A percentile compares a stretch with the other conserved stretches of the same genome.
phyloP scores from a whole-genome alignment of 306 rosid genomes.

The Cucumis hystrix region DNA sequence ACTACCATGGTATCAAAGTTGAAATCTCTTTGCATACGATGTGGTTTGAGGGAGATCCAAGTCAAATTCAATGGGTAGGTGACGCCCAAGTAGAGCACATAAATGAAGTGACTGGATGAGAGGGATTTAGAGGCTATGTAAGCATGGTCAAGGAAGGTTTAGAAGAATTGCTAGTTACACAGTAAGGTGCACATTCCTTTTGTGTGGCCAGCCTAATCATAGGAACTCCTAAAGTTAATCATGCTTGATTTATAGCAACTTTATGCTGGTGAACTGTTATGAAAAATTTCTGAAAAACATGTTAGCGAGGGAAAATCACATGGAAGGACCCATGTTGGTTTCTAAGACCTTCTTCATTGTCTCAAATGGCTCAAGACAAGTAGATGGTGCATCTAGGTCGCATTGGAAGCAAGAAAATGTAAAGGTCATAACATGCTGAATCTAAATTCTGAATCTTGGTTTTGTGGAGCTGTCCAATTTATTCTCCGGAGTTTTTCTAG shows the following conservation, averaged over 20 bases:
- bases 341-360: neutral
- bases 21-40: neutral
- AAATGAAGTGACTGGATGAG: neutral
- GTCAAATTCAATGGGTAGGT: neutral
- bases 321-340: neutral
- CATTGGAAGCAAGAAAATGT: neutral
- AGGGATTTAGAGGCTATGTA: neutral
- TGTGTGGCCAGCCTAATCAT: neutral
- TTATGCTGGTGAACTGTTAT: neutral
- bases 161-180: neutral
- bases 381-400: neutral
- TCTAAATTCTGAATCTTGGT: neutral
- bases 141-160: neutral
- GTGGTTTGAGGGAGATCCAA: neutral
- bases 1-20: neutral
- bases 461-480: neutral
- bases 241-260: neutral
- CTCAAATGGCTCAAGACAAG: neutral
- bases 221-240: neutral
- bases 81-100: neutral
- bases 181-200: neutral
- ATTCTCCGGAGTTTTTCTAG: neutral
- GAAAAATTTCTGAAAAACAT: neutral
- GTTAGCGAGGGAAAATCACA: neutral
- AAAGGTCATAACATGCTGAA: neutral